Percentiles rank a stretch among this genome's conserved stretches.
Evolutionary conservation across 163 green algal genomes (phyloP).

Genomic region (Coccomyxa subellipsoidea): DNA sequence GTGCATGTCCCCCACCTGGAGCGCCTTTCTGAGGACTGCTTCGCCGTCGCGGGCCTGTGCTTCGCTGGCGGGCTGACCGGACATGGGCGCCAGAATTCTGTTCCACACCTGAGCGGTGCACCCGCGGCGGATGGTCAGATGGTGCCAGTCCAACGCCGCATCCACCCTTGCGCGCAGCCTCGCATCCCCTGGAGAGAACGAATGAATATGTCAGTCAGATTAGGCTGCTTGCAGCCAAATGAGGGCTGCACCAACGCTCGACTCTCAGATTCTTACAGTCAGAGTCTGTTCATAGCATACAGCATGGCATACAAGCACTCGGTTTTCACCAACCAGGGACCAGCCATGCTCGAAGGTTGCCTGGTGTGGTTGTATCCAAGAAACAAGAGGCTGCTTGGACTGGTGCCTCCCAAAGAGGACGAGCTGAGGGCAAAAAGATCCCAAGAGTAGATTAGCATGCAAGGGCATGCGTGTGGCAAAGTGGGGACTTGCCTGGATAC

Average conservation of each 20-base stretch:
- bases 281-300: too few species aligned
- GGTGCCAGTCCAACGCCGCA: slow-evolving; percentile 26
- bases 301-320: too few species aligned
- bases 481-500: slow-evolving; percentile 30
- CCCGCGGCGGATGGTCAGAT: not conserved
- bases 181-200: slow-evolving; percentile 14
- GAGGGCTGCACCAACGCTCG: too few species aligned
- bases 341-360: too few species aligned
- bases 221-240: too few species aligned
- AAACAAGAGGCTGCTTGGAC: too few species aligned
- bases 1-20: slow-evolving; percentile 4
- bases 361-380: too few species aligned
- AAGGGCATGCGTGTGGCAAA: too few species aligned
- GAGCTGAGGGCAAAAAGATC: not conserved
- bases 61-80: not conserved
- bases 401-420: not conserved
- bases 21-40: not conserved
- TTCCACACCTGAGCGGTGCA: not conserved
- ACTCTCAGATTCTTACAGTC: too few species aligned
- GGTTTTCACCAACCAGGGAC: too few species aligned
- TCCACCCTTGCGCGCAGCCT: slow-evolving; percentile 20
- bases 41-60: not conserved
- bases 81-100: not conserved
- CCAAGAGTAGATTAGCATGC: not conserved
- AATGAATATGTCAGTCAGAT: too few species aligned